Conservation (phyloP, 73 alveolate species). For the Durusdinium trenchii region DNA sequence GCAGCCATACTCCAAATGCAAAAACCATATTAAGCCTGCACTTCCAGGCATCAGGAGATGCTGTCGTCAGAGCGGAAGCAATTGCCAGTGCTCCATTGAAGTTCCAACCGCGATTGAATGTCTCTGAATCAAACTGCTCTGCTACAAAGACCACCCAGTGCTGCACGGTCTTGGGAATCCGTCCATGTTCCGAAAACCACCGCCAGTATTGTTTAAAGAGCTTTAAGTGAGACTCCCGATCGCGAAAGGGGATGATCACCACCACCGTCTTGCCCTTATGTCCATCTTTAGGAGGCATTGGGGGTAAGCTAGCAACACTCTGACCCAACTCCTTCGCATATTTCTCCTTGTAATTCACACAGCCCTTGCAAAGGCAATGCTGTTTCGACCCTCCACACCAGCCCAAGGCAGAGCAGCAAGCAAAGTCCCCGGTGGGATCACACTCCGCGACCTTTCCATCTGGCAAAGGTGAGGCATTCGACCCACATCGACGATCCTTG, state of each 20-base stretch:
- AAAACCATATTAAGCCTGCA: not conserved
- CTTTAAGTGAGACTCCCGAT: slow-evolving; percentile 56
- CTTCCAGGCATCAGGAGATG: not conserved
- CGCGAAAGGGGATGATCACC: slow-evolving; percentile 68
- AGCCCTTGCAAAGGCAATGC: slow-evolving; percentile 83
- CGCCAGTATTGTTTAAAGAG: slow-evolving; percentile 72
- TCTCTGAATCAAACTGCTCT: slow-evolving; percentile 45
- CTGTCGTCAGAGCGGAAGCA: slow-evolving; percentile 52
- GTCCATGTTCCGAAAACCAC: slow-evolving; percentile 83
- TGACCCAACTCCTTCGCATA: not conserved
- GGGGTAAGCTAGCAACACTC: slow-evolving; percentile 3
- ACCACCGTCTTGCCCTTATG: slow-evolving; percentile 29
- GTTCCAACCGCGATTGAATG: slow-evolving; percentile 92
- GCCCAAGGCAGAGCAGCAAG: slow-evolving; percentile 75
- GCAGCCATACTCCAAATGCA: not conserved
- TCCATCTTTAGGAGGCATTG: slow-evolving; percentile 36
- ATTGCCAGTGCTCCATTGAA: slow-evolving; percentile 75
- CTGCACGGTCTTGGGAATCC: slow-evolving; percentile 58
- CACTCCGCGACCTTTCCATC: slow-evolving; percentile 79
- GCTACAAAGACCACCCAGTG: slow-evolving; percentile 37
- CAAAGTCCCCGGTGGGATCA: slow-evolving; percentile 76
- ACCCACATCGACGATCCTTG: slow-evolving; percentile 28
- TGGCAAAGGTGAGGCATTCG: slow-evolving; percentile 27
- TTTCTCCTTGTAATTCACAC: not conserved
- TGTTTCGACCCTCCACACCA: slow-evolving; percentile 79